phyloP scores from a whole-genome alignment of 305 asterid species.

The Withania somnifera region DNA sequence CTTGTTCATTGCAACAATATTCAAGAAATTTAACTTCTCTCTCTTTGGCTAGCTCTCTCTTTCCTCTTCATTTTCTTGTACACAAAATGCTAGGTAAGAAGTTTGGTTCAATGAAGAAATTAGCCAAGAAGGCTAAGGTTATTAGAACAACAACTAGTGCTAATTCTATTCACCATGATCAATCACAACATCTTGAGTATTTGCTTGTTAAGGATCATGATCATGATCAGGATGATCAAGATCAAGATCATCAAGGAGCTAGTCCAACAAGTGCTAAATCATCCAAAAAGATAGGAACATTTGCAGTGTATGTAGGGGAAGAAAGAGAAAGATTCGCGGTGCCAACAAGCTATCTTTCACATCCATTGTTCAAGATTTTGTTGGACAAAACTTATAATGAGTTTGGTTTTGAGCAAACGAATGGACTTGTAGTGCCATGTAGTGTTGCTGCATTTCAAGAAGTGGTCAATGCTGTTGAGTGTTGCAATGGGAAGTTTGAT shows the following conservation, averaged over 20 bases:
- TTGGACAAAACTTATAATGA: slow-evolving; percentile 59
- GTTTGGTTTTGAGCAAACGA: slow-evolving; percentile 45
- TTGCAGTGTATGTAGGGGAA: slow-evolving; percentile 62
- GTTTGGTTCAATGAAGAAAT: slow-evolving; percentile 50
- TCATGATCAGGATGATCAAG: not conserved
- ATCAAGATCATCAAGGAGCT: not conserved
- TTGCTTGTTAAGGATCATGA: slow-evolving; percentile 15
- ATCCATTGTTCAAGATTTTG: slow-evolving; percentile 69
- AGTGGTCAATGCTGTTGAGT: slow-evolving; percentile 50
- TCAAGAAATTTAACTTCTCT: slow-evolving; percentile 5
- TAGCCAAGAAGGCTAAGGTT: slow-evolving; percentile 36
- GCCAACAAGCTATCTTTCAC: slow-evolving; percentile 56
- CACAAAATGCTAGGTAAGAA: slow-evolving; percentile 44
- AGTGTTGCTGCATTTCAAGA: slow-evolving; percentile 56
- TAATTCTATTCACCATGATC: not conserved
- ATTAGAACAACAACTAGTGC: not conserved
- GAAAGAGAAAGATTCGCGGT: slow-evolving; percentile 47
- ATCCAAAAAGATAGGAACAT: slow-evolving; percentile 41
- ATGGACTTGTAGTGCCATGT: slow-evolving; percentile 59
- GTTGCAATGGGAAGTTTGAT: slow-evolving; percentile 53
- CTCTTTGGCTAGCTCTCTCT: not conserved
- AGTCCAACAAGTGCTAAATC: slow-evolving; percentile 8
- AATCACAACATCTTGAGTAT: slow-evolving; percentile 19
- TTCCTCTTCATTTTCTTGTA: not conserved
- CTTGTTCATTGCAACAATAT: not conserved